Percentiles rank a stretch among this genome's conserved stretches.
Evolutionary conservation across 768 basidiomycete genomes (phyloP).

Genomic region (Mycena albidolilacea): DNA sequence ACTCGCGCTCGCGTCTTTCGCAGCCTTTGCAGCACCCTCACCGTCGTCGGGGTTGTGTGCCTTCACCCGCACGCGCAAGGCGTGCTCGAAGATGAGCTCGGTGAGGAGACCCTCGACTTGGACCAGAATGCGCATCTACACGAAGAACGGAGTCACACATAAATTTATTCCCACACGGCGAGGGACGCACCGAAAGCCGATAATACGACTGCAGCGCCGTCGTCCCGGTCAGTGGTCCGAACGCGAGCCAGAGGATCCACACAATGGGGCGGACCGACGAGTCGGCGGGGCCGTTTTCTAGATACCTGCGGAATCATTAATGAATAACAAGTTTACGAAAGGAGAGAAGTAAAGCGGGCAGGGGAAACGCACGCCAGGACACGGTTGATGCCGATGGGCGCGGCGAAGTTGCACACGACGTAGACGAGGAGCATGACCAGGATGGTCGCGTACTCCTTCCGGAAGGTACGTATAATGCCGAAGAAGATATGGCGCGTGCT

Average conservation of each 20-base stretch:
- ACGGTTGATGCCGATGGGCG: conserved; percentile 38
- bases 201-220: conserved; percentile 59
- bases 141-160: not conserved
- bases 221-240: conserved; percentile 53
- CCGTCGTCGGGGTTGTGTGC: conserved; percentile 45
- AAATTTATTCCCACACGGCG: too few relatives aligned
- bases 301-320: conserved; percentile 43
- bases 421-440: conserved; percentile 30
- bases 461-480: conserved; percentile 35
- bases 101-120: conserved; percentile 44
- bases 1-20: too few relatives aligned
- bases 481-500: conserved; percentile 34
- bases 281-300: conserved; percentile 58
- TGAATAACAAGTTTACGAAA: not conserved
- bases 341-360: not conserved
- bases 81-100: conserved; percentile 46
- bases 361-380: conserved; percentile 25
- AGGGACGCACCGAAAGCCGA: conserved; percentile 38
- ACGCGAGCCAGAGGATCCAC: conserved; percentile 59
- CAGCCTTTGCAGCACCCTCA: not conserved
- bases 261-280: conserved; percentile 64
- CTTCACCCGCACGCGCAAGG: conserved; percentile 67
- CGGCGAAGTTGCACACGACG: conserved; percentile 32
- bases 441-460: conserved; percentile 34
- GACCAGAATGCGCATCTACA: conserved; percentile 40